Evolutionary conservation across 2,329 filamentous ascomycete species (phyloP), one percentile per base, ranked within the genome.

Genomic region (Aspergillus sp.): DNA sequence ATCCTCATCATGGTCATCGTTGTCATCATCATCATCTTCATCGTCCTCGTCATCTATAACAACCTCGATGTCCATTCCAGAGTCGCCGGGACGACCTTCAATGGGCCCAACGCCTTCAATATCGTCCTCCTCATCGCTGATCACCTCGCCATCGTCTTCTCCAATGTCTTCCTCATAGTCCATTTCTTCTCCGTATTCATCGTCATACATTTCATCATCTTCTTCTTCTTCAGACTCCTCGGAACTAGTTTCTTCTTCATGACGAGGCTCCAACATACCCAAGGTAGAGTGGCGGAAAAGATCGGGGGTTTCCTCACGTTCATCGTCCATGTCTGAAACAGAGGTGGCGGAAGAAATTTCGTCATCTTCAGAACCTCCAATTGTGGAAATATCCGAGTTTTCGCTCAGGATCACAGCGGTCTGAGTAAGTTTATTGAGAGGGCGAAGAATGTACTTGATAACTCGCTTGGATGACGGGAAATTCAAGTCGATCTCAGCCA

Each of bases 261-360:
- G 86, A 50, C 88, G 86, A 63, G 90, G 88, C 72, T 98, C 95
- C 53, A 97, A 87, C 87, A 98, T 96, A 50, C 95, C 93, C 21
- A 99, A 81, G 1, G 96, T 91, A 2, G 95, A 98, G 74, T 98
- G 96, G 53, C 96, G 90, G 79, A 97, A 98, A 19, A 99, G 83
- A 76, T 99, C 95, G 31, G 96, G 95, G 5, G 96, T 99, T 72
- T 98, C 95, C 74, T 96, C 92, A 45, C 92, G 88, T 56, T 91
- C 88, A 60, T 93, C 90, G 41, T 93, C 90, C 51, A 92, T 80
- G 62, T 96, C 93, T 11, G 93, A 97, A 23, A 96, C 85, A 1
- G 93, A 96, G 4, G 92, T 96, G 3, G 90, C 87, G 11, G 91
- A 95, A 2, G 88, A 88, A 46, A 96, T 90, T 46, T 97, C 93